These are phyloP conservation scores for Leersia perrieri DNA, from an alignment of 176 grass and related monocot species.

Conservation along the genomic window DNA sequence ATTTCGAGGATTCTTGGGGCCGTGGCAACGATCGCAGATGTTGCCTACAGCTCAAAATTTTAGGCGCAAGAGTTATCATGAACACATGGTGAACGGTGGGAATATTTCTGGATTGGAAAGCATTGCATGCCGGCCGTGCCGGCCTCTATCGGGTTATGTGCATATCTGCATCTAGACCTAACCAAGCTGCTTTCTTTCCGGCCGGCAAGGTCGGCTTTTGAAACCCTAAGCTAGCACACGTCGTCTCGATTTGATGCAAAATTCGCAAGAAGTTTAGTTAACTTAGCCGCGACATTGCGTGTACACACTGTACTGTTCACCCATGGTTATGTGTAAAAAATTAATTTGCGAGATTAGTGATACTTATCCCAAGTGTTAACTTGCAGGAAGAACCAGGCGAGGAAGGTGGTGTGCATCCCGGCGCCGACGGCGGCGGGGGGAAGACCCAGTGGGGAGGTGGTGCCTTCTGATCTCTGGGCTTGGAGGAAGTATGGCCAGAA, in stretches of 20 bases:
- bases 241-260: neutral
- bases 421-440: constrained; percentile 59
- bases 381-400: constrained; percentile 82
- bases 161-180: constrained; percentile 34
- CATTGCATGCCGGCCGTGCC: constrained; percentile 10
- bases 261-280: neutral
- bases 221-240: constrained; percentile 39
- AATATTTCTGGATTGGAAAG: constrained; percentile 49
- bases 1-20: constrained; percentile 36
- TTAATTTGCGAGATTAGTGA: neutral
- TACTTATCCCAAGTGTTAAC: neutral
- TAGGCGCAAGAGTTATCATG: constrained; percentile 36
- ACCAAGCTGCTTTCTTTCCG: neutral
- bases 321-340: neutral
- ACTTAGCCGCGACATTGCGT: neutral
- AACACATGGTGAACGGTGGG: constrained; percentile 47
- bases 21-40: constrained; percentile 36
- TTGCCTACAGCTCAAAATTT: constrained; percentile 57
- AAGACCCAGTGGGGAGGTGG: constrained; percentile 65
- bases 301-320: neutral
- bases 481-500: constrained; percentile 99
- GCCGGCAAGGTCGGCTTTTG: constrained; percentile 35
- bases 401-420: constrained; percentile 91
- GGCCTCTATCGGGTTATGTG: constrained; percentile 21
- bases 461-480: constrained; percentile 96